Evolutionary conservation across 2,329 filamentous ascomycete genomes (phyloP).

Genomic region (Microdochium paspali): DNA sequence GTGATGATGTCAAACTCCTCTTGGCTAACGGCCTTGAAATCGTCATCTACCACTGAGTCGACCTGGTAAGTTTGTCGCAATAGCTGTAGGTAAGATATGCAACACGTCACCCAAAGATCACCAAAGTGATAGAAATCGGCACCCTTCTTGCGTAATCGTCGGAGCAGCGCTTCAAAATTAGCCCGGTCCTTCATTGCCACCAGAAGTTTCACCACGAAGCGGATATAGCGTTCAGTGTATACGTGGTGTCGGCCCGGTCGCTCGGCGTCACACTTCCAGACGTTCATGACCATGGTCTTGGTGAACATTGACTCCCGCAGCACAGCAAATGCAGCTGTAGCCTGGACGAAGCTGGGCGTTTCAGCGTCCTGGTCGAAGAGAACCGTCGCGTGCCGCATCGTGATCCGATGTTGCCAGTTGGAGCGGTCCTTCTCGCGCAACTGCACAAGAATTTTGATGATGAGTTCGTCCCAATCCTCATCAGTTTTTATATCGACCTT

Average conservation of each 20-base stretch:
- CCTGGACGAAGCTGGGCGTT: constrained; percentile 41
- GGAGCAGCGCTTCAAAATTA: constrained; percentile 69
- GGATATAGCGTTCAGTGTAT: constrained; percentile 79
- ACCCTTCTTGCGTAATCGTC: constrained; percentile 71
- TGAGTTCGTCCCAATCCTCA: constrained; percentile 52
- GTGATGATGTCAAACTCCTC: constrained; percentile 51
- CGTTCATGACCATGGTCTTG: constrained; percentile 89
- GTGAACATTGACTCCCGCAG: constrained; percentile 70
- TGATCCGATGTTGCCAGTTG: constrained; percentile 92
- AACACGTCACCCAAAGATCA: constrained; percentile 50
- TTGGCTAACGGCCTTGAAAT: constrained; percentile 40
- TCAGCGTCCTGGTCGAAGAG: constrained; percentile 35
- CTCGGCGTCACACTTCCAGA: constrained; percentile 90
- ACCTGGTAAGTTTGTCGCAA: constrained; percentile 40
- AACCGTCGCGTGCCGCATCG: constrained; percentile 58
- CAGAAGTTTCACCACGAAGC: constrained; percentile 69
- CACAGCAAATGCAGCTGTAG: constrained; percentile 70
- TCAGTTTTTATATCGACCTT: constrained; percentile 42
- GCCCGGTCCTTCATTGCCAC: constrained; percentile 64
- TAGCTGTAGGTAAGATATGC: constrained; percentile 41
- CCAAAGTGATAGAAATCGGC: constrained; percentile 61
- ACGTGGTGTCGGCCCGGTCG: constrained; percentile 79
- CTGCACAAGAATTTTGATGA: constrained; percentile 40
- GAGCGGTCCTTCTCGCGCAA: constrained; percentile 71
- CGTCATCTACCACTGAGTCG: constrained; percentile 36